phyloP scores from a whole-genome alignment of 176 grass and related monocot species.

The Aechmea fasciata region DNA sequence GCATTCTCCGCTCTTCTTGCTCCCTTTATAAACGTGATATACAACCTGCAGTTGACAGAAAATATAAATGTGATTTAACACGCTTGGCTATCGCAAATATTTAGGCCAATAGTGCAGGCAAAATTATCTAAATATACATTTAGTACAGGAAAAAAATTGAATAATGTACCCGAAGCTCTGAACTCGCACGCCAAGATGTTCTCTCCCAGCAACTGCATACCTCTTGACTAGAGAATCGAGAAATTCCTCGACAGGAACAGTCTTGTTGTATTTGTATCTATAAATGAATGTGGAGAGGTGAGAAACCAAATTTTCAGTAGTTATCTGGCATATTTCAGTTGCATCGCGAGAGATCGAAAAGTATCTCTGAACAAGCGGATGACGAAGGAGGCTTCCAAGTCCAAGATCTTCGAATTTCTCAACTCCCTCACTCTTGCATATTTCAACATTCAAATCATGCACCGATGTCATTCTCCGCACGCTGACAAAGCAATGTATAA shows the following conservation, averaged over 20 bases:
- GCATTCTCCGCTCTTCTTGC: background rate
- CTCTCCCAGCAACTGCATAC: conserved; percentile 40
- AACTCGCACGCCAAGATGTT: conserved; percentile 68
- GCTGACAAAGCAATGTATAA: conserved; percentile 80
- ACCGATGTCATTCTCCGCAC: conserved; percentile 57
- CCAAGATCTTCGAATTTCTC: conserved; percentile 69
- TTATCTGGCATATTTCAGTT: conserved; percentile 46
- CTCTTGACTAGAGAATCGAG: conserved; percentile 54
- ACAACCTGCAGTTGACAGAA: background rate
- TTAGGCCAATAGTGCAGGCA: background rate
- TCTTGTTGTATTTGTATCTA: conserved; percentile 35
- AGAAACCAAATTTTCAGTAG: conserved; percentile 44
- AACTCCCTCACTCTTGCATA: conserved; percentile 83
- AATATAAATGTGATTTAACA: too few species aligned
- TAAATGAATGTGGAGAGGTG: conserved; percentile 31
- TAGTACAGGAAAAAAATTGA: background rate
- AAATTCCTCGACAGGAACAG: conserved; percentile 48
- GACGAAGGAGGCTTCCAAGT: conserved; percentile 58
- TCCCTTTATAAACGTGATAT: conserved; percentile 4
- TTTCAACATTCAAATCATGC: conserved; percentile 68
- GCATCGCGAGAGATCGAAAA: conserved; percentile 47
- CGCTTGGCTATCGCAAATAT: conserved; percentile 7
- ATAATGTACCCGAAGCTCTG: conserved; percentile 65
- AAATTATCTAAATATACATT: background rate
- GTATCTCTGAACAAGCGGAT: conserved; percentile 61